Evolutionary conservation across 495 filamentous ascomycete genomes (phyloP).

Genomic region (Cercophora sp.): DNA sequence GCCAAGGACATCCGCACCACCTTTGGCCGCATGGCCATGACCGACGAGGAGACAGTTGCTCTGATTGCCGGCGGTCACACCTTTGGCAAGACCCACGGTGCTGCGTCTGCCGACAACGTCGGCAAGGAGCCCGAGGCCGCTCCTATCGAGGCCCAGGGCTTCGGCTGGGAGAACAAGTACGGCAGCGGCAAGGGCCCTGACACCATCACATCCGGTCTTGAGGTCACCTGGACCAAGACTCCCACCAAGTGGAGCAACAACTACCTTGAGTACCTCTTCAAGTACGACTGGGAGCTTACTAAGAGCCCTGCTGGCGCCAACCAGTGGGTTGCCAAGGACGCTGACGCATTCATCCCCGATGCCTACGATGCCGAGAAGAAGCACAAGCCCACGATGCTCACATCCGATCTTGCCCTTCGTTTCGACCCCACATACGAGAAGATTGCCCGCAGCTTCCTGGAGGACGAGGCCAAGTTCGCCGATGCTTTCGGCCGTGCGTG

Average conservation of each 20-base stretch:
- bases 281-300: constrained; percentile 70
- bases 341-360: constrained; percentile 61
- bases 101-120: constrained; percentile 53
- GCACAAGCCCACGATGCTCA: constrained; percentile 65
- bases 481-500: constrained; percentile 65
- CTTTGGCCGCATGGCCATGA: constrained; percentile 74
- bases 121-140: constrained; percentile 62
- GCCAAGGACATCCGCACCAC: constrained; percentile 66
- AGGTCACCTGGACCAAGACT: constrained; percentile 70
- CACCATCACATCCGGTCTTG: constrained; percentile 67
- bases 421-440: constrained; percentile 68
- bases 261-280: constrained; percentile 69
- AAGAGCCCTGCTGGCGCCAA: constrained; percentile 70
- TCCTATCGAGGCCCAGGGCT: constrained; percentile 56
- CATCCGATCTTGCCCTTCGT: constrained; percentile 65
- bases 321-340: constrained; percentile 68
- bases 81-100: constrained; percentile 74
- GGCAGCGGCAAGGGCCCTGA: constrained; percentile 58
- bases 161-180: constrained; percentile 62
- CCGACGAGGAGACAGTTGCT: constrained; percentile 72
- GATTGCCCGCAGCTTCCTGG: constrained; percentile 63
- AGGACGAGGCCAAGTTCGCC: constrained; percentile 59
- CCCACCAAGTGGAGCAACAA: constrained; percentile 65
- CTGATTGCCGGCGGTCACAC: constrained; percentile 71
- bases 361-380: constrained; percentile 61